These are phyloP conservation scores for Emericellopsis atlantica DNA, from an alignment of 2,329 filamentous ascomycete genomes.

Conservation along the genomic window DNA sequence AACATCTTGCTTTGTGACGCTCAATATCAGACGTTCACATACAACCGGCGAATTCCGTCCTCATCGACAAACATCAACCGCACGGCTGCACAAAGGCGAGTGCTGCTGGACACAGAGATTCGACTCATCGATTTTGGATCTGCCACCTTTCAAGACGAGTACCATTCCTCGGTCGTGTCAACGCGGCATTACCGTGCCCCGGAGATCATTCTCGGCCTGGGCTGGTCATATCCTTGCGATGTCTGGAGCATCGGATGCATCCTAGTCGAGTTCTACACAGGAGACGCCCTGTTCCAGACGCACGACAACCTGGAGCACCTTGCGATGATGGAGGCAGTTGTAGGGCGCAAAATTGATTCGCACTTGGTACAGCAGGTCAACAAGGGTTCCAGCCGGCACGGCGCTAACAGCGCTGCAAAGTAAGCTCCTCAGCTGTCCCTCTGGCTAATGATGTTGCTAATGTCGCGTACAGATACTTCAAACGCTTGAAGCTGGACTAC, in stretches of 20 bases:
- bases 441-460: neutral
- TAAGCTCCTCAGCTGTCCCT: constrained; percentile 20
- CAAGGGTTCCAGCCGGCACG: constrained; percentile 41
- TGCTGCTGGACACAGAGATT: constrained; percentile 57
- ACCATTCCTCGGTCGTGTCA: constrained; percentile 59
- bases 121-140: constrained; percentile 61
- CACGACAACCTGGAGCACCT: constrained; percentile 62
- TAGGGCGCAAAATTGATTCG: constrained; percentile 43
- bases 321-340: constrained; percentile 65
- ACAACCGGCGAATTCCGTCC: constrained; percentile 57
- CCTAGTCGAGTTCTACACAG: constrained; percentile 59
- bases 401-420: constrained; percentile 52
- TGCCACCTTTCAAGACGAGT: constrained; percentile 61
- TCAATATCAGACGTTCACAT: constrained; percentile 57
- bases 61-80: constrained; percentile 47
- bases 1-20: constrained; percentile 57
- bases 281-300: constrained; percentile 59
- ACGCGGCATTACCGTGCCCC: constrained; percentile 59
- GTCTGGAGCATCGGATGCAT: constrained; percentile 68
- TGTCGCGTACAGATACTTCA: constrained; percentile 46
- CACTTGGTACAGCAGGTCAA: constrained; percentile 37
- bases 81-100: constrained; percentile 49
- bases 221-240: constrained; percentile 61
- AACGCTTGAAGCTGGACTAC: constrained; percentile 52
- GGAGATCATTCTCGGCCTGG: constrained; percentile 57